A percentile compares a stretch with the other conserved stretches of the same genome.
Evolutionary conservation across 306 rosid genomes (phyloP).

Genomic region (Lathyrus sativus): DNA sequence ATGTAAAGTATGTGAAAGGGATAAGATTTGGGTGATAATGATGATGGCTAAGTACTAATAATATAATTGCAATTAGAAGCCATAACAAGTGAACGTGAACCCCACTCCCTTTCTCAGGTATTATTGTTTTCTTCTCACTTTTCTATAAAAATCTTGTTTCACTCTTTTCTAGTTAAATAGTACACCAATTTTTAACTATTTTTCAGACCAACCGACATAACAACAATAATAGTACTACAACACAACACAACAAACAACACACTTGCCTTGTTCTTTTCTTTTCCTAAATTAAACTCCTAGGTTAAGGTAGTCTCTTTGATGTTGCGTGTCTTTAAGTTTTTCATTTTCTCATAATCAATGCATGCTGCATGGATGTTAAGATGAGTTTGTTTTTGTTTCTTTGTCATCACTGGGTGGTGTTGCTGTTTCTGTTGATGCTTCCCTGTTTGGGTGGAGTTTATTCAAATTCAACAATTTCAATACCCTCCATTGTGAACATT

Average conservation of each 20-base stretch:
- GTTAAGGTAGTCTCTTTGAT: not conserved
- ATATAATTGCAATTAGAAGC: not conserved
- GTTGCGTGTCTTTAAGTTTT: slow-evolving; percentile 8
- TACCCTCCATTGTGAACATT: slow-evolving; percentile 60
- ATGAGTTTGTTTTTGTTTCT: not conserved
- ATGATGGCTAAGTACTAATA: not conserved
- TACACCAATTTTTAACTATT: too few species aligned
- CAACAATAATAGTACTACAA: not conserved
- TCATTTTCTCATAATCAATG: not conserved
- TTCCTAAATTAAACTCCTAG: not conserved
- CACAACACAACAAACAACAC: not conserved
- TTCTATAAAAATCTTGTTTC: too few species aligned
- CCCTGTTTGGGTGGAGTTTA: not conserved
- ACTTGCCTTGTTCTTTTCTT: not conserved
- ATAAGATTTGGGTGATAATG: not conserved
- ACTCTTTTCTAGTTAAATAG: too few species aligned
- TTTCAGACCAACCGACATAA: not conserved
- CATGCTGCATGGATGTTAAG: not conserved
- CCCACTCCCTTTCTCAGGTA: not conserved
- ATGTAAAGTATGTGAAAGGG: not conserved
- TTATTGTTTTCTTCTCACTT: not conserved
- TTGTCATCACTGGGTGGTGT: not conserved
- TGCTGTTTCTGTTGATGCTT: not conserved
- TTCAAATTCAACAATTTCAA: slow-evolving; percentile 41
- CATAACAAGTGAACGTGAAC: not conserved